Evolutionary conservation across 306 rosid species (phyloP).

Genomic region (Ziziphus jujuba): DNA sequence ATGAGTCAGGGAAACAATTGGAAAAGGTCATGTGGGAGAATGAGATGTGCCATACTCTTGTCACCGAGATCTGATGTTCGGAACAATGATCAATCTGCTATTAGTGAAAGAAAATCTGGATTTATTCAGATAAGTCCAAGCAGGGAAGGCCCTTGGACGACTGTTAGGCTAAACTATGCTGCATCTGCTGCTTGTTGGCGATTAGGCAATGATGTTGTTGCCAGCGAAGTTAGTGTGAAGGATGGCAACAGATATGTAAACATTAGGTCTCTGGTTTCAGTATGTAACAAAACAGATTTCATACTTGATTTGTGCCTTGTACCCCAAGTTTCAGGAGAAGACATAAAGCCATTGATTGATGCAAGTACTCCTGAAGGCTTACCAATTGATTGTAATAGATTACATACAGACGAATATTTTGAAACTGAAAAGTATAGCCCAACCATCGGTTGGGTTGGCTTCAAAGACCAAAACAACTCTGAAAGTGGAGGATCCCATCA

Average conservation of each 20-base stretch:
- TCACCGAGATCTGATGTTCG: slow-evolving; percentile 54
- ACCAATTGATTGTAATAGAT: slow-evolving; percentile 32
- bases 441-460: slow-evolving; percentile 60
- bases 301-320: slow-evolving; percentile 70
- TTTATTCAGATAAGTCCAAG: slow-evolving; percentile 94
- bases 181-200: slow-evolving; percentile 98
- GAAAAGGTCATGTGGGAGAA: slow-evolving; percentile 43
- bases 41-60: slow-evolving; percentile 63
- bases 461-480: slow-evolving; percentile 41
- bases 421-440: slow-evolving; percentile 77
- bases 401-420: slow-evolving; percentile 57
- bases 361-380: slow-evolving; percentile 41
- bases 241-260: slow-evolving; percentile 88
- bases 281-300: slow-evolving; percentile 69
- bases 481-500: slow-evolving; percentile 51
- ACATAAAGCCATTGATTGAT: slow-evolving; percentile 25
- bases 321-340: slow-evolving; percentile 37
- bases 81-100: slow-evolving; percentile 35
- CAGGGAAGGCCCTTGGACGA: slow-evolving; percentile 96
- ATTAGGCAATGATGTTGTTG: slow-evolving; percentile 84
- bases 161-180: slow-evolving; percentile 94
- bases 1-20: slow-evolving; percentile 39
- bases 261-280: slow-evolving; percentile 87
- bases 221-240: slow-evolving; percentile 85
- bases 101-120: slow-evolving; percentile 55